Evolutionary conservation across 441 rosid species (phyloP).

Genomic region (Flueggea neowawraea): DNA sequence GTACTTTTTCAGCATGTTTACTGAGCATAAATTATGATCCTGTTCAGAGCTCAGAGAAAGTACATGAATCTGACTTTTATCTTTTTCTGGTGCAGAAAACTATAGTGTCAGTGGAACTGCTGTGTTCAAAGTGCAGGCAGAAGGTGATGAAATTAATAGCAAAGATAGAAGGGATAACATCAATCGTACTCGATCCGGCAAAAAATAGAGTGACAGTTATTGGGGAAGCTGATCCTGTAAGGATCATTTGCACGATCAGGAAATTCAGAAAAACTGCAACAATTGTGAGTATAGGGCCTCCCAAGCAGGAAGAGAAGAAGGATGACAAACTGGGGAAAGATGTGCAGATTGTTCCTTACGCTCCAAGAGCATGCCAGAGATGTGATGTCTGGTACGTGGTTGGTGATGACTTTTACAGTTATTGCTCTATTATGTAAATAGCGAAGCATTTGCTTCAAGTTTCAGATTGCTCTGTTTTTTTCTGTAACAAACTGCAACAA

Average conservation of each 20-base stretch:
- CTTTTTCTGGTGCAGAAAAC: slow-evolving; percentile 46
- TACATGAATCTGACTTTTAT: slow-evolving; percentile 18
- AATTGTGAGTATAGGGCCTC: slow-evolving; percentile 40
- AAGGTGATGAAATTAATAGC: slow-evolving; percentile 58
- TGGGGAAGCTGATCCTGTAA: slow-evolving; percentile 62
- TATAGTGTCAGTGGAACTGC: slow-evolving; percentile 48
- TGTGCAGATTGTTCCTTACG: slow-evolving; percentile 1
- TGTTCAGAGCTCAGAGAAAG: slow-evolving; percentile 9
- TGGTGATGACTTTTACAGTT: slow-evolving; percentile 26
- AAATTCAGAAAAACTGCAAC: slow-evolving; percentile 45
- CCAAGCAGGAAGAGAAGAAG: slow-evolving; percentile 51
- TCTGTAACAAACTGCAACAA: too few relatives aligned
- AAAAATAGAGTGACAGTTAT: slow-evolving; percentile 48
- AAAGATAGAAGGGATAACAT: slow-evolving; percentile 46
- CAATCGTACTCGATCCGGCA: slow-evolving; percentile 44
- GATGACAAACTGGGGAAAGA: slow-evolving; percentile 19
- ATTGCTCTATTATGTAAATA: slow-evolving; percentile 44
- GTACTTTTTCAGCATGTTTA: slow-evolving; percentile 9
- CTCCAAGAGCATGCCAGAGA: slow-evolving; percentile 35
- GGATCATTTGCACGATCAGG: slow-evolving; percentile 45
- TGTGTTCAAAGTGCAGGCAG: slow-evolving; percentile 52
- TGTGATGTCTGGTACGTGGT: slow-evolving; percentile 59
- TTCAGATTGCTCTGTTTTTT: too few relatives aligned
- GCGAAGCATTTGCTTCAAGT: not conserved
- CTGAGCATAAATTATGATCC: slow-evolving; percentile 1